phyloP scores from a whole-genome alignment of 441 rosid species.

The Mallotus repandus region DNA sequence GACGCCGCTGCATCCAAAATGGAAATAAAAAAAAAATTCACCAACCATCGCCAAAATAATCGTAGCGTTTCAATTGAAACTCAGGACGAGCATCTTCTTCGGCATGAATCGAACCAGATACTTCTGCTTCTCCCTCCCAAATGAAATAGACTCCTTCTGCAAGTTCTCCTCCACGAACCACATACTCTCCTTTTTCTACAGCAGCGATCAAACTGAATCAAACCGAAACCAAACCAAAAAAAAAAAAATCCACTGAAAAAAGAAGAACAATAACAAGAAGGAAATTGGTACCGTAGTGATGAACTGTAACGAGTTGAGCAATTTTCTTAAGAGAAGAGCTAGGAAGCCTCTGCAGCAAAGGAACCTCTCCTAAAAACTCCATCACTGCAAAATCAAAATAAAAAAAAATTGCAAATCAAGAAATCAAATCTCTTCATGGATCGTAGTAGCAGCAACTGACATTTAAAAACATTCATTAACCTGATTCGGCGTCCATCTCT shows the following conservation, averaged over 20 bases:
- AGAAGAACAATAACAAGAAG: background rate
- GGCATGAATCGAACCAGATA: constrained; percentile 48
- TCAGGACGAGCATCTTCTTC: constrained; percentile 73
- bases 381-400: constrained; percentile 44
- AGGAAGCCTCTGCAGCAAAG: constrained; percentile 76
- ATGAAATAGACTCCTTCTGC: constrained; percentile 82
- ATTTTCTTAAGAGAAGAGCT: constrained; percentile 68
- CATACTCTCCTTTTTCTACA: constrained; percentile 69
- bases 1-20: background rate
- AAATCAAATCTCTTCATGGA: background rate
- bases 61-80: constrained; percentile 66
- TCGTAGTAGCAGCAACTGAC: too few relatives aligned
- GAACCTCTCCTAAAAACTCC: constrained; percentile 79
- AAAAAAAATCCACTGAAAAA: background rate
- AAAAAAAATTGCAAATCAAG: background rate
- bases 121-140: constrained; percentile 94
- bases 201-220: background rate
- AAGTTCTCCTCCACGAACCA: constrained; percentile 66
- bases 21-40: too few relatives aligned
- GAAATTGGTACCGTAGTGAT: constrained; percentile 48
- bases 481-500: constrained; percentile 47
- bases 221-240: background rate
- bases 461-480: constrained; percentile 6
- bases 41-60: constrained; percentile 83
- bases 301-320: constrained; percentile 48